Evolutionary conservation across 169 alveolate species (phyloP), one percentile per base, ranked within the genome.

Genomic region (Amoebophrya sp.): DNA sequence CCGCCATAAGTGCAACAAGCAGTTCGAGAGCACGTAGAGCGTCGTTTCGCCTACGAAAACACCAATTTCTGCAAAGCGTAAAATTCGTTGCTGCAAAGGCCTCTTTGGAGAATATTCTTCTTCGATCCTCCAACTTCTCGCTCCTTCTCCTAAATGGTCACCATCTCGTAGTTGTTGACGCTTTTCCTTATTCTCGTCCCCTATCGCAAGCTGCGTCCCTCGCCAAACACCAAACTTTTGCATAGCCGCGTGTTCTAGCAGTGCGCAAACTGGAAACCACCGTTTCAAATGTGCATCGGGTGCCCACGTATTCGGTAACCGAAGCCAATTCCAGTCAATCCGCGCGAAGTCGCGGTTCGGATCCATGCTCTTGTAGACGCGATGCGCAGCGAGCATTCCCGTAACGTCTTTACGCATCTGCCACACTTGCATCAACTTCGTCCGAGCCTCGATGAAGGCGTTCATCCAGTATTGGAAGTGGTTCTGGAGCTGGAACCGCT

Each of bases 401-500:
- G 83, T 65, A 36, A 65, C n/a, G 83, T 65, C 83, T 36, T 65
- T 65, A 6, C 83, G 2, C 83, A 65, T 65, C 26, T 65, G 18
- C 83, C 83, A 65, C 39, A 65, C n/a, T 18, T 65, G 83, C 36
- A 65, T 26, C 36, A 65, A 0, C 83, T 65, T 65, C 36, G 18
- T 36, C 36, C 83, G 83, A 1, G 83, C 83, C 83, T 65, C 83
- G 33, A 65, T 29, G n/a, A 65, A 65, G 33, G 33, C 83, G 83
- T 65, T 65, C 83, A 65, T 65, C 83, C 83, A 65, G 83, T 65
- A 36, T 6, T 36, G 83, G n/a, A 65, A 65, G 2, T 36, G 83
- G 83, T 65, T 29, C 83, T 65, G 83, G 2, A 65, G 83, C 83
- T 65, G 83, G 83, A 65, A 65, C 83, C 83, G 83, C 3, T 65